Base-by-base conservation (phyloP, 1,139 yeast genomes). In the Geotrichum carabidarum region DNA sequence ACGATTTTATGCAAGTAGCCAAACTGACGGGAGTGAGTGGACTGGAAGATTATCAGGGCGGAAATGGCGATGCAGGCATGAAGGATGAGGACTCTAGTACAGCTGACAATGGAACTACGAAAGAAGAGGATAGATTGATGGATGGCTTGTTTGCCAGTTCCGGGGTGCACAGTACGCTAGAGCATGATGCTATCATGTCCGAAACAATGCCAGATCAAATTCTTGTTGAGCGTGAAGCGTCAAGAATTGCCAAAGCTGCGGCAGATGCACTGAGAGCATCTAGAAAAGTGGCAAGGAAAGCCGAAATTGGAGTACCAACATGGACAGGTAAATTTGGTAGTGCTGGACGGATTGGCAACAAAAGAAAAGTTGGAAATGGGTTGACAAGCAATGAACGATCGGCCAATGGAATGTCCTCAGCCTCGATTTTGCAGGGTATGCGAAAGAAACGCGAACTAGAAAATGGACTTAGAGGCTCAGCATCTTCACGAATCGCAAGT, bases 311-410 rank as follows among this genome's bases (percentile, higher is more conserved):
- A 3, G 83, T 86, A 0, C 98, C 97, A 0, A 93, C 99, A 0
- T 93, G 97, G 95, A 93, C 99, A 0, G 99, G 99, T 0, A 80
- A 80, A 62, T 89, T 85, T 73, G 99, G 99, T 0, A 69, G 74
- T 22, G 96, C 96, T 0, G 96, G 96, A 56, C 77, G 69, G 69
- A 71, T 68, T 63, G 76, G 43, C 18, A 63, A 43, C 60, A 49
- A 62, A 58, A 56, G 60, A 37, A 45, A 36, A 3, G 49, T 52
- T 9, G 57, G 48, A 37, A 15, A 18, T 11, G 51, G 11, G 4
- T 9, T 32, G 9, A 38, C 32, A n/a, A 44, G 44, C 34, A 17
- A 4, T n/a, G 35, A 44, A 6, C 11, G 15, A 12, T 34, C 48
- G 40, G 34, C 37, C 50, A 44, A 38, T 22, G 37, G 40, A 12